Base-by-base conservation (phyloP, 192 early-diverging fungal genomes). In the Martensiomyces pterosporus region DNA sequence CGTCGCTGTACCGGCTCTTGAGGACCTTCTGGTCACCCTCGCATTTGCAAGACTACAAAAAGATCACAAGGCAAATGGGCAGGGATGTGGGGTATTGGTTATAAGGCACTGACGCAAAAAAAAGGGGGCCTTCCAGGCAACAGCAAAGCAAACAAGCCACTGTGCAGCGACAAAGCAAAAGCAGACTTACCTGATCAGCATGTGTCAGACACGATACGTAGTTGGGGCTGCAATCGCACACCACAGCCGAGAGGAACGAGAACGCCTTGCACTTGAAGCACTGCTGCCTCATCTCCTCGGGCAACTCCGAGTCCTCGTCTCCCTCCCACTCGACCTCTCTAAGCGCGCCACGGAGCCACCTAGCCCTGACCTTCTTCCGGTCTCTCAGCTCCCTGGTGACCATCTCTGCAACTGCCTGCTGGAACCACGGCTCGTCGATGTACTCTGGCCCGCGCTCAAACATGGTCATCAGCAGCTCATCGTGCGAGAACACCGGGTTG, bases 401-500 rank as follows among this genome's bases (percentile, higher is more conserved):
- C 62, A 88, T 66, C 16, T 80, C 79, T 3, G 35, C 47, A 70
- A 63, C 27, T 57, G 81, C 46, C 47, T 27, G 48, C 55, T 62
- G 55, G 57, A 54, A 71, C 60, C 36, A 80, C 65, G 9, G 51
- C 61, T 33, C 60, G 37, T 12, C n/a, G 23, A 43, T 25, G 37
- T 24, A 55, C 43, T 44, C 29, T 1, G 52, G 23, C 12, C 45
- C 47, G 17, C 47, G 74, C 64, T 24, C 69, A 55, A 13, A 75
- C 64, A 83, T 80, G 24, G 75, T 82, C 34, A 87, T 50, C n/a
- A 91, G 51, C 39, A 98, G 75, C 61, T 94, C 91, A 39, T 98
- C 95, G 77, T 98, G 95, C 12, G 88, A 93, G 59, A 96, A 98
- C 1, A 92, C 90, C 2, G 93, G 95, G 39, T 82, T 82, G 24